These are phyloP conservation scores for Fusarium verrucosum DNA, from an alignment of 2,329 filamentous ascomycete species.

Conservation along the genomic window DNA sequence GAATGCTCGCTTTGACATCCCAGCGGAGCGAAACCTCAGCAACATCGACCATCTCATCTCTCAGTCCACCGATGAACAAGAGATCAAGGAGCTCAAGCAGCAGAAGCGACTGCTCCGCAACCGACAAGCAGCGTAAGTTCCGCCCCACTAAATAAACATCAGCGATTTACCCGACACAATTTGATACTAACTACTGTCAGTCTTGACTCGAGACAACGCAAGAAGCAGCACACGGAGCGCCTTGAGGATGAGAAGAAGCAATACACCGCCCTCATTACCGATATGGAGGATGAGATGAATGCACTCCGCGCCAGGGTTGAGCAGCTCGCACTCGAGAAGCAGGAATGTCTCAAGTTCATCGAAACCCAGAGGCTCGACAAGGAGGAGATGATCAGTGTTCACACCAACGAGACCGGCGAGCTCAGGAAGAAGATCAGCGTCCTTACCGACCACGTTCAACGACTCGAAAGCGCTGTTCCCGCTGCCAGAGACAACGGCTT, in stretches of 20 bases:
- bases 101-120: conserved; percentile 96
- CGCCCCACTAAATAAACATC: conserved; percentile 6
- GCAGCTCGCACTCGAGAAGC: conserved; percentile 76
- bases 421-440: conserved; percentile 92
- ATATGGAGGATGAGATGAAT: conserved; percentile 80
- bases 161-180: background rate
- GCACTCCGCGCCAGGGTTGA: conserved; percentile 75
- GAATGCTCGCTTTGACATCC: conserved; percentile 98
- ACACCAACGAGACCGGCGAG: conserved; percentile 90
- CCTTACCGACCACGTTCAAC: conserved; percentile 76
- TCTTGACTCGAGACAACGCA: conserved; percentile 94
- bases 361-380: conserved; percentile 84
- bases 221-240: conserved; percentile 97
- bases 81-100: conserved; percentile 98
- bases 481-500: conserved; percentile 67
- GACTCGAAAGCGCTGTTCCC: conserved; percentile 70
- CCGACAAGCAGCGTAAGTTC: conserved; percentile 89
- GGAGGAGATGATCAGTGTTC: conserved; percentile 86
- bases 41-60: conserved; percentile 96
- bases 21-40: conserved; percentile 87
- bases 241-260: conserved; percentile 97
- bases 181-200: conserved; percentile 55
- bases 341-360: conserved; percentile 78
- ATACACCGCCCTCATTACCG: conserved; percentile 77
- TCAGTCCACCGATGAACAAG: conserved; percentile 86